Evolutionary conservation across 257 asterid species (phyloP).

Genomic region (Coffea canephora): DNA sequence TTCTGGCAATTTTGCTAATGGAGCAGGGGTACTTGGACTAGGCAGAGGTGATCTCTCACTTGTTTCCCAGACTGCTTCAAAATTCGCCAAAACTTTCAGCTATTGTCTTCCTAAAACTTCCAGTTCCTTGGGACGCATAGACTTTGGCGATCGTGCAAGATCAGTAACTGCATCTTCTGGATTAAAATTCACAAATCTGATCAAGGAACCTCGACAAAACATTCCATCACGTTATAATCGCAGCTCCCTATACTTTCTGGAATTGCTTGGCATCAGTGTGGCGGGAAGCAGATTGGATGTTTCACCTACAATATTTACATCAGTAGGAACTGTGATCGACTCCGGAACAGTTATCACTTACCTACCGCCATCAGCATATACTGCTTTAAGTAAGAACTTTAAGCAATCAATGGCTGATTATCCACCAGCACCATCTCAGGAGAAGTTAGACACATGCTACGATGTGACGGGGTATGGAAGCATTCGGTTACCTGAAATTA

Average conservation of each 20-base stretch:
- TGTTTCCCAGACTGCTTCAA: conserved; percentile 9
- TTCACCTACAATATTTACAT: background rate
- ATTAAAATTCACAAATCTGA: background rate
- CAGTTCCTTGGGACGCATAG: background rate
- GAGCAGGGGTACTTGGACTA: conserved; percentile 17
- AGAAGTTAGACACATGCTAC: conserved; percentile 61
- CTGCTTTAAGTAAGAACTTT: conserved; percentile 36
- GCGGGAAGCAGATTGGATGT: background rate
- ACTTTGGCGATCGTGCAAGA: background rate
- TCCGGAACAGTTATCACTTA: conserved; percentile 69
- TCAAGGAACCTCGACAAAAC: background rate
- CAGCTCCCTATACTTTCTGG: background rate
- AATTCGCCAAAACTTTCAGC: conserved; percentile 1
- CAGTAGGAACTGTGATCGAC: conserved; percentile 54
- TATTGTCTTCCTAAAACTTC: background rate
- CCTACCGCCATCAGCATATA: conserved; percentile 51
- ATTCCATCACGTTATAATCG: background rate
- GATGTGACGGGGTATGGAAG: conserved; percentile 21
- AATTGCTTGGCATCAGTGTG: conserved; percentile 16
- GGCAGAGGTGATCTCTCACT: conserved; percentile 10
- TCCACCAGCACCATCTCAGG: conserved; percentile 33
- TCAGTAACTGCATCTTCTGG: too few relatives aligned
- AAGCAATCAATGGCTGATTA: conserved; percentile 40
- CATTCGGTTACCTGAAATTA: background rate
- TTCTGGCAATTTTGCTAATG: background rate